phyloP scores from a whole-genome alignment of 495 filamentous ascomycete species.

The Penicillium argentinense region DNA sequence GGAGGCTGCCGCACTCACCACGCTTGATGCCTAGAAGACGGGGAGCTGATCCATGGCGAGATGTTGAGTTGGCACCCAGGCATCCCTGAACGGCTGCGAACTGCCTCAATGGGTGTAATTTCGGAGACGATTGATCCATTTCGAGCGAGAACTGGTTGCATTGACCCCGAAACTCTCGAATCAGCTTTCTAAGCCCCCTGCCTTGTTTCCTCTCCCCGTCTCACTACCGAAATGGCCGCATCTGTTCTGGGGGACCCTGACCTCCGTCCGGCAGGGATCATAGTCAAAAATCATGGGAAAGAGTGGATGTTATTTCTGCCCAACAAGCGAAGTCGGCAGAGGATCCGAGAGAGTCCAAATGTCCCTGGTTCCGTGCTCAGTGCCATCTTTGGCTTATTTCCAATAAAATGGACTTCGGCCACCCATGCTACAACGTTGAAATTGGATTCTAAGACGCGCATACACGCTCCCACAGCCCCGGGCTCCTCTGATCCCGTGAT shows the following conservation, averaged over 20 bases:
- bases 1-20: slow-evolving; percentile 23
- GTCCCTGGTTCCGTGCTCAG: too few species aligned
- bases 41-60: slow-evolving; percentile 31
- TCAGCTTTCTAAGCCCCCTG: slow-evolving; percentile 33
- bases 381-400: slow-evolving; percentile 10
- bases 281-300: slow-evolving; percentile 16
- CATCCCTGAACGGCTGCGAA: slow-evolving; percentile 26
- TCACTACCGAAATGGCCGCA: slow-evolving; percentile 25
- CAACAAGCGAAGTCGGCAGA: slow-evolving; percentile 25
- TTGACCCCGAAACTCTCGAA: slow-evolving; percentile 21
- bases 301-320: slow-evolving; percentile 23
- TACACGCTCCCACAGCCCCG: slow-evolving; percentile 40
- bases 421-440: slow-evolving; percentile 39
- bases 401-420: slow-evolving; percentile 5
- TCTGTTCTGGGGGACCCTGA: slow-evolving; percentile 25
- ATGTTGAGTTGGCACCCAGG: slow-evolving; percentile 40
- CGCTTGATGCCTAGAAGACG: slow-evolving; percentile 14
- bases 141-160: slow-evolving; percentile 20
- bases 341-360: too few species aligned
- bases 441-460: slow-evolving; percentile 46
- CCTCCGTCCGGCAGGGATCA: slow-evolving; percentile 33
- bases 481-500: slow-evolving; percentile 47
- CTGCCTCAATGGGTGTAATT: slow-evolving; percentile 25
- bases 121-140: slow-evolving; percentile 24
- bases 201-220: slow-evolving; percentile 29